These are phyloP conservation scores for Russula lepida DNA, from an alignment of 768 basidiomycete species.

Conservation along the genomic window DNA sequence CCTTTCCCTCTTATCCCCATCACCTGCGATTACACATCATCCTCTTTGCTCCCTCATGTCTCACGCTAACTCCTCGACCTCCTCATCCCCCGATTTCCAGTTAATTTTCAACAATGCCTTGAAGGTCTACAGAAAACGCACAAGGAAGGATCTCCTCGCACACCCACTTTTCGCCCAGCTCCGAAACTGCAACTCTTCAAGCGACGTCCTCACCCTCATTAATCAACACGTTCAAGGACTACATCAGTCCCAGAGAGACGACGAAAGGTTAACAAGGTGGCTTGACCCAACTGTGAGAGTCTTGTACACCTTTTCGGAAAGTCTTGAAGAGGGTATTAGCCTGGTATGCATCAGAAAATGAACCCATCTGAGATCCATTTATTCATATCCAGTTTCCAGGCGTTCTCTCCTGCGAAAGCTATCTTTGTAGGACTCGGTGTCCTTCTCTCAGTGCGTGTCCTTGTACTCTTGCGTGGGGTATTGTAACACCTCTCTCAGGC, in stretches of 20 bases:
- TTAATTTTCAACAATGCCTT: background rate
- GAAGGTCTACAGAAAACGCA: background rate
- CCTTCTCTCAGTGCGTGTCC: background rate
- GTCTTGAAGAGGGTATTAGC: background rate
- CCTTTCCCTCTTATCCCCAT: too few relatives aligned
- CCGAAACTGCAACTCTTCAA: background rate
- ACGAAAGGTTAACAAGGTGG: background rate
- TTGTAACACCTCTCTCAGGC: background rate
- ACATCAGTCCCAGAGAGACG: too few relatives aligned
- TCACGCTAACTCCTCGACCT: background rate
- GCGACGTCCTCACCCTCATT: background rate
- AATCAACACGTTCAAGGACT: background rate
- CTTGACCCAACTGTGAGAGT: background rate
- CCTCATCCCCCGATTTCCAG: background rate
- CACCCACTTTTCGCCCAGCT: background rate
- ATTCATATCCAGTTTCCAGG: background rate
- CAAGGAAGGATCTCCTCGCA: background rate
- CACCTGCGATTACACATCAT: too few relatives aligned
- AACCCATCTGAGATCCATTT: background rate
- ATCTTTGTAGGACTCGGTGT: background rate
- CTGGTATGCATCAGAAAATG: background rate
- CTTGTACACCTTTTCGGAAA: background rate
- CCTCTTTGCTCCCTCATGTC: background rate
- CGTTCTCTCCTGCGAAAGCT: background rate
- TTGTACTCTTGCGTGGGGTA: background rate